phyloP scores from a whole-genome alignment of 371 early-diverging fungal species.

The Rhizomucor pusillus region DNA sequence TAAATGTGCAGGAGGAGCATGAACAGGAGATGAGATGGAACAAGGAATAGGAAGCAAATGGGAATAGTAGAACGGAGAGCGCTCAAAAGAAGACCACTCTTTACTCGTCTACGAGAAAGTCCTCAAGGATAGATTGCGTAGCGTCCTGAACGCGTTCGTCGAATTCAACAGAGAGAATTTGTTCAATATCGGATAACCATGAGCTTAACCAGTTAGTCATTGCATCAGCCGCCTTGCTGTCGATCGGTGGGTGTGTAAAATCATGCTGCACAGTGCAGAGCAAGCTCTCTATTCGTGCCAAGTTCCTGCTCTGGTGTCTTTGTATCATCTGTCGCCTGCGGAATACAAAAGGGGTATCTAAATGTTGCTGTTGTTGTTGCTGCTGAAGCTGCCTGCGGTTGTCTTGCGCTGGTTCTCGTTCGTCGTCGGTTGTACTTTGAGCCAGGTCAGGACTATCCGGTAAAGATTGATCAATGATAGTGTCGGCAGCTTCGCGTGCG shows the following conservation, averaged over 20 bases:
- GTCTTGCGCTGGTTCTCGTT: too few species aligned
- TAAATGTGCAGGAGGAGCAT: not conserved
- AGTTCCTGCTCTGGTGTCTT: too few species aligned
- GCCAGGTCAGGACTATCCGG: slow-evolving; percentile 5
- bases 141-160: slow-evolving; percentile 26
- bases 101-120: slow-evolving; percentile 23
- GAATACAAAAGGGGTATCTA: too few species aligned
- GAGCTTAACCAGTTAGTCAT: slow-evolving; percentile 17
- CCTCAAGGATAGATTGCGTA: slow-evolving; percentile 23
- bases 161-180: slow-evolving; percentile 16
- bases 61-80: too few species aligned
- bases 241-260: slow-evolving; percentile 3
- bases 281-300: too few species aligned
- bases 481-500: slow-evolving; percentile 18
- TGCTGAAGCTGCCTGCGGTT: not conserved
- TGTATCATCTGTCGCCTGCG: too few species aligned
- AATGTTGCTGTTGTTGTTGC: slow-evolving; percentile 1
- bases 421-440: not conserved
- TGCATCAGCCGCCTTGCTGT: slow-evolving; percentile 3
- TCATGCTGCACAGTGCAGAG: not conserved
- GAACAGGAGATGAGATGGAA: not conserved
- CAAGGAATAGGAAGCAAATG: too few species aligned
- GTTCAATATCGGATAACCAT: slow-evolving; percentile 19
- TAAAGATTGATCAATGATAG: slow-evolving; percentile 18
- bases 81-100: not conserved